Conservation (phyloP, 2,329 filamentous ascomycete genomes). For the Ilyonectria sp. region DNA sequence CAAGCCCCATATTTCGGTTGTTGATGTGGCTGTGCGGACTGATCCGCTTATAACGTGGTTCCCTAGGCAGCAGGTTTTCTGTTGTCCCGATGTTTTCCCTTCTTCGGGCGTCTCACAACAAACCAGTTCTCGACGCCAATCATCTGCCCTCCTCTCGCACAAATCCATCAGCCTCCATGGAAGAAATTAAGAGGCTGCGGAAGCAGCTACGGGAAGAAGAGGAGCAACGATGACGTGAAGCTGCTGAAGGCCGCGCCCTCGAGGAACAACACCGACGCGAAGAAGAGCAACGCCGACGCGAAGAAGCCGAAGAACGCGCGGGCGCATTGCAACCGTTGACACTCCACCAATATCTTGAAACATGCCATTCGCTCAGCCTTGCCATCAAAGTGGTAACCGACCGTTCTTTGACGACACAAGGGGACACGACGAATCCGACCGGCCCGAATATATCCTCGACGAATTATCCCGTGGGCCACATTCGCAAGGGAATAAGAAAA, state of each 20-base stretch:
- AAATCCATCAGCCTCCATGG: constrained; percentile 15
- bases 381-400: constrained; percentile 51
- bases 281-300: too few species aligned
- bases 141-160: not conserved
- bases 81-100: too few species aligned
- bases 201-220: constrained; percentile 22
- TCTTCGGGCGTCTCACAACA: not conserved
- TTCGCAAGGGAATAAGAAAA: constrained; percentile 51
- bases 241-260: constrained; percentile 36
- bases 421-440: constrained; percentile 42
- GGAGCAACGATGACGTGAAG: constrained; percentile 46
- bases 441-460: constrained; percentile 52
- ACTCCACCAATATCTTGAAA: constrained; percentile 51
- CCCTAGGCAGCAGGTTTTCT: too few species aligned
- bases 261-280: too few species aligned
- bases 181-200: constrained; percentile 15
- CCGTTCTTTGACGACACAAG: constrained; percentile 41
- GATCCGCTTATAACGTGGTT: not conserved
- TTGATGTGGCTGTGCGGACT: constrained; percentile 1
- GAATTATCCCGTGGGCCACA: constrained; percentile 55
- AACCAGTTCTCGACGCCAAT: not conserved
- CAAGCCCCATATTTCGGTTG: not conserved
- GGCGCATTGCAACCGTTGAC: constrained; percentile 40
- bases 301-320: constrained; percentile 27
- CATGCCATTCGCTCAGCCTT: constrained; percentile 52